Base-by-base conservation (phyloP, 2,329 filamentous ascomycete genomes). In the Nothophoma quercina region DNA sequence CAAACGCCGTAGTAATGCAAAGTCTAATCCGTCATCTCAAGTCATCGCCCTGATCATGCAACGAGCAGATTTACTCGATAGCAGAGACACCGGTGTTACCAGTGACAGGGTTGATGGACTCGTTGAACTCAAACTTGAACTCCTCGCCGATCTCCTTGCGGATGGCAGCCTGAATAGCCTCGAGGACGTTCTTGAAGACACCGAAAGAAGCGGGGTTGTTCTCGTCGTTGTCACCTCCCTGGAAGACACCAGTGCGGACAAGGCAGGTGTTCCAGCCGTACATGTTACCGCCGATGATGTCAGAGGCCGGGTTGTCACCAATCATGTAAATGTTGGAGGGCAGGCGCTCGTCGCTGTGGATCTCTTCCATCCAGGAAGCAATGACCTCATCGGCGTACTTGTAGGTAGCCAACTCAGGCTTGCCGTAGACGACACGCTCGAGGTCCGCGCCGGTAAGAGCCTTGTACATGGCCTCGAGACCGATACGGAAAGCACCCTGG, bases 251-350 rank as follows among this genome's bases (percentile, higher is more conserved):
- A 0, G 88, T 91, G 68, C 88, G 85, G 50, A 91, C 88, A 47
- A 91, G 77, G 69, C 88, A 91, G 3, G 88, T 91, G 77, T 91
- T 91, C 89, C 88, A 91, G 55, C 87, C 87, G 74, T 91, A 90
- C 83, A 87, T 88, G 81, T 91, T 91, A 56, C 88, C 88, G 57
- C 88, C 88, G 59, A 88, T 81, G 66, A 90, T 90, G 70, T 90
- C 88, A 21, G 85, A 88, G 21, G 85, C 85, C 6, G 87, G 88
- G 78, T 90, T 90, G 75, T 90, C 88, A 60, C 88, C 88, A 48
- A 90, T 79, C 88, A 90, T 90, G 81, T 90, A 90, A 72, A 90
- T 80, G 76, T 89, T 88, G 71, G 84, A 72, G 4, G 87, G 87
- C 33, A 90, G 78, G 55, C 77, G 80, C 79, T 89, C 85, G 73